A percentile compares a stretch with the other conserved stretches of the same genome.
Evolutionary conservation across 768 basidiomycete genomes (phyloP).

Genomic region (Rhodotorula graminis): DNA sequence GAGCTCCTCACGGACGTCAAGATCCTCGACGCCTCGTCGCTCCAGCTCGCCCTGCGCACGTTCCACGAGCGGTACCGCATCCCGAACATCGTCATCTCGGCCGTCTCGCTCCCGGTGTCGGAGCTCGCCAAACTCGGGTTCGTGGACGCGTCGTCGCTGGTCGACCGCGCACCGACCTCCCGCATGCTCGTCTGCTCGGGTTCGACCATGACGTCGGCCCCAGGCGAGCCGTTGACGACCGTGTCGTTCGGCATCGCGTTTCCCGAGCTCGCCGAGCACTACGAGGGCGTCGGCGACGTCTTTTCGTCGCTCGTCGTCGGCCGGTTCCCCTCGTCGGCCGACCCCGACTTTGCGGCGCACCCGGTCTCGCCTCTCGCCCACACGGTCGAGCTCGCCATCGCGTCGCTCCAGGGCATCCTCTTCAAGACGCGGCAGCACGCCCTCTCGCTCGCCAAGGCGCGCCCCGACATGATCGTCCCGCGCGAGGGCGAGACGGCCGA

Average conservation of each 20-base stretch:
- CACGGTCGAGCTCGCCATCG: slow-evolving; percentile 65
- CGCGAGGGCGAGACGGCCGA: slow-evolving; percentile 45
- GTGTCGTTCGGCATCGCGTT: slow-evolving; percentile 65
- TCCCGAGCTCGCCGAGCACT: slow-evolving; percentile 79
- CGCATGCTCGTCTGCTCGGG: slow-evolving; percentile 70
- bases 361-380: slow-evolving; percentile 53
- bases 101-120: slow-evolving; percentile 57
- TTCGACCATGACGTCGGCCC: slow-evolving; percentile 54
- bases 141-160: not conserved
- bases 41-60: slow-evolving; percentile 63
- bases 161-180: not conserved
- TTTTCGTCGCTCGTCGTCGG: slow-evolving; percentile 88
- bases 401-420: slow-evolving; percentile 70
- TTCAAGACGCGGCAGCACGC: slow-evolving; percentile 59
- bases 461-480: slow-evolving; percentile 57
- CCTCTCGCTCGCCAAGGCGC: slow-evolving; percentile 57
- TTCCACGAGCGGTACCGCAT: slow-evolving; percentile 74
- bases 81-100: slow-evolving; percentile 80
- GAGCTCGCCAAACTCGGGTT: slow-evolving; percentile 51
- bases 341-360: slow-evolving; percentile 20
- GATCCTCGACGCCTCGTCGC: slow-evolving; percentile 63
- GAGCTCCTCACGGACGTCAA: slow-evolving; percentile 75
- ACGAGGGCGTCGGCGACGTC: slow-evolving; percentile 92
- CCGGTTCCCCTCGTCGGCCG: slow-evolving; percentile 54
- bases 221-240: slow-evolving; percentile 29